Base-by-base conservation (phyloP, 2,329 filamentous ascomycete genomes). In the Trichoderma aggressivum region DNA sequence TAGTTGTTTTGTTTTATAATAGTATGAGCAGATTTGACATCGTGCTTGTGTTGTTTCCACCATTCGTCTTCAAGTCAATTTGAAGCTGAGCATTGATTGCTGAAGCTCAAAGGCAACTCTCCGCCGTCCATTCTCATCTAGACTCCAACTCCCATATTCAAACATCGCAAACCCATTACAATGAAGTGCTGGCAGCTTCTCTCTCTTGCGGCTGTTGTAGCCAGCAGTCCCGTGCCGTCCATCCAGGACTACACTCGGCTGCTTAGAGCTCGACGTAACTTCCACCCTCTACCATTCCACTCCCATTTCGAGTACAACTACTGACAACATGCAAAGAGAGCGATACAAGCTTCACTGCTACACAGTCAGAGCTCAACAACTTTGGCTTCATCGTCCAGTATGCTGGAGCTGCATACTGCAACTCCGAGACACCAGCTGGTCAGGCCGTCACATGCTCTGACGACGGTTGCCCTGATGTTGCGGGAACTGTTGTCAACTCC, bases 361-460 rank as follows among this genome's bases (percentile, higher is more conserved):
- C 80, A 7, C 73, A 3, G 71, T 76, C 11, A 50, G 77, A 84
- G 36, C 76, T 85, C 16, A 73, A 74, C 71, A 81, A 80, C 70
- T 80, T 88, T 73, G 75, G 81, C 64, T 84, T 85, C 75, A 89
- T 83, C 74, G 80, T 82, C 34, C 83, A 89, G 77, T 87, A 87
- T 74, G 79, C 86, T 4, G 83, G 80, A 2, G 85, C 86, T 4
- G 80, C 84, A 3, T 88, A 88, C 78, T 89, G 87, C 81, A 88
- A 88, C 78, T 82, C 78, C 65, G 76, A 83, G 3, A 79, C 75
- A 12, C 50, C 78, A 2, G 74, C 80, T 1, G 85, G 85, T 34
- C 74, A 81, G 10, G 59, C 73, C 18, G 74, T 89, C 24, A 78
- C 77, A 47, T 89, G 87, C 78, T 61, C 76, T n/a, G 76, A 78